Evolutionary conservation across 108 stramenopile species (phyloP).

Genomic region (Pseudonitzschia delicatissima): DNA sequence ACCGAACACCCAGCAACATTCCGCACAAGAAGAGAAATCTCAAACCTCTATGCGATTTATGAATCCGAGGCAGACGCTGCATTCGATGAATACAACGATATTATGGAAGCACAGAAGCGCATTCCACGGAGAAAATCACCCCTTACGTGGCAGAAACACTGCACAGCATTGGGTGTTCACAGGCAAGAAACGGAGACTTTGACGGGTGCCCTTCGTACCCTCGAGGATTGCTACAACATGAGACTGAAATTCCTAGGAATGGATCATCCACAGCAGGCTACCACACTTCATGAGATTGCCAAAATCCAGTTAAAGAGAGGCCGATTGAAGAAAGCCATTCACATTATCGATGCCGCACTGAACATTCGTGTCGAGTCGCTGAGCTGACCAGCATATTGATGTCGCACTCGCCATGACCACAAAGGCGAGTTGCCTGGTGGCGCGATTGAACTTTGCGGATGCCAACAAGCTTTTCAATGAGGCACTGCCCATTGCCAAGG

Average conservation of each 20-base stretch:
- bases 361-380: slow-evolving; percentile 47
- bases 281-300: slow-evolving; percentile 62
- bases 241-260: slow-evolving; percentile 55
- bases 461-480: slow-evolving; percentile 33
- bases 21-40: slow-evolving; percentile 56
- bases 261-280: slow-evolving; percentile 63
- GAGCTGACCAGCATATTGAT: slow-evolving; percentile 47
- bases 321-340: slow-evolving; percentile 49
- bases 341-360: slow-evolving; percentile 48
- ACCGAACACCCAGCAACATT: slow-evolving; percentile 56
- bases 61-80: slow-evolving; percentile 46
- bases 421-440: slow-evolving; percentile 41
- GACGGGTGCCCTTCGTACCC: slow-evolving; percentile 39
- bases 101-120: slow-evolving; percentile 44
- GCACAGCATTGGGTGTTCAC: slow-evolving; percentile 53
- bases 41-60: slow-evolving; percentile 46
- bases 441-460: slow-evolving; percentile 21
- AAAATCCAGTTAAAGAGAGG: slow-evolving; percentile 52
- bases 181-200: slow-evolving; percentile 60
- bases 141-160: no score
- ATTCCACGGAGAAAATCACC: slow-evolving; percentile 64
- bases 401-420: slow-evolving; percentile 34
- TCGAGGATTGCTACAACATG: slow-evolving; percentile 69
- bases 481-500: slow-evolving; percentile 27
- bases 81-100: slow-evolving; percentile 36